phyloP scores from a whole-genome alignment of 257 asterid species.

The Penstemon eatonii region DNA sequence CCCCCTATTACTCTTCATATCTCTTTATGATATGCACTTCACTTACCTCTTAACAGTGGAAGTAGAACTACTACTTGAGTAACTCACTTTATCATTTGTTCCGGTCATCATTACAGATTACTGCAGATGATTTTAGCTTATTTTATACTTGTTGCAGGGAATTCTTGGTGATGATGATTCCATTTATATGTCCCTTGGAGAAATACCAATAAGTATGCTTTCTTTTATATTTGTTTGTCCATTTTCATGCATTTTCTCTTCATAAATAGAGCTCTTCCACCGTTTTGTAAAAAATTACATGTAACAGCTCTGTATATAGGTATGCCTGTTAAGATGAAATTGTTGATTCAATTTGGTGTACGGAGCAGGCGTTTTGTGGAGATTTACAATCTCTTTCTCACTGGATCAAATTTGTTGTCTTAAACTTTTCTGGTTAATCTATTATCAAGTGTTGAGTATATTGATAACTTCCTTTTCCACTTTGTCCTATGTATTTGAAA shows the following conservation, averaged over 20 bases:
- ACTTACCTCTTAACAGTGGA: not conserved
- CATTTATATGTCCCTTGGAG: constrained; percentile 89
- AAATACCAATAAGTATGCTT: constrained; percentile 83
- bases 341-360: constrained; percentile 10
- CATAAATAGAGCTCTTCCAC: not conserved
- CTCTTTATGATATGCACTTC: constrained; percentile 3
- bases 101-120: constrained; percentile 13
- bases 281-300: not conserved
- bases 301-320: constrained; percentile 7
- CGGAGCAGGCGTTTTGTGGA: not conserved
- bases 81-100: constrained; percentile 14
- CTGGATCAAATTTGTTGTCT: constrained; percentile 4
- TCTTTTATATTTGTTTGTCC: constrained; percentile 13
- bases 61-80: not conserved
- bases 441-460: constrained; percentile 1
- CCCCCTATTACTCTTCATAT: constrained; percentile 21
- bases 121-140: constrained; percentile 9
- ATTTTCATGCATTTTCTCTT: constrained; percentile 25
- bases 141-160: constrained; percentile 55
- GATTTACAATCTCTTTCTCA: not conserved
- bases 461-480: not conserved
- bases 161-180: constrained; percentile 96
- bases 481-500: not conserved
- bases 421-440: not conserved
- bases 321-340: constrained; percentile 2